Percentiles rank a stretch among this genome's conserved stretches.
Evolutionary conservation across 257 asterid genomes (phyloP).

Genomic region (Ehretia macrophylla): DNA sequence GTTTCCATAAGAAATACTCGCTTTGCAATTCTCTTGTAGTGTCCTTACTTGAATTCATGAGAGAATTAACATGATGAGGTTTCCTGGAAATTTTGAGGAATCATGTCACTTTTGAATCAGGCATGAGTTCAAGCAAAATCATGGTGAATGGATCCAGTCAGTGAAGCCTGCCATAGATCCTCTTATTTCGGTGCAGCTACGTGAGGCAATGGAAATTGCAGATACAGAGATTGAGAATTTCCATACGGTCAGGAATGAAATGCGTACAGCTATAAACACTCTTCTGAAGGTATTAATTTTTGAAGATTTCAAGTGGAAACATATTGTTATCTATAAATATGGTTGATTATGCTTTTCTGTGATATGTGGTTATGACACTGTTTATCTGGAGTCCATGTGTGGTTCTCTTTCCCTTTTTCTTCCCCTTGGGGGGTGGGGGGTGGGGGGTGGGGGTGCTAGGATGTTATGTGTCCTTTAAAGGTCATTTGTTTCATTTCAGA

Average conservation of each 20-base stretch:
- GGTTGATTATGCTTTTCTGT: background rate
- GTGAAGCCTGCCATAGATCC: constrained; percentile 72
- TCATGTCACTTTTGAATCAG: constrained; percentile 31
- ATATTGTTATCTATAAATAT: background rate
- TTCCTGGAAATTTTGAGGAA: constrained; percentile 1
- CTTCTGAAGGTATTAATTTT: constrained; percentile 64
- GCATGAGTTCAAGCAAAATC: constrained; percentile 74
- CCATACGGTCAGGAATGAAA: constrained; percentile 59
- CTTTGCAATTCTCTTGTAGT: too few relatives aligned
- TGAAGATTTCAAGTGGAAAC: constrained; percentile 5
- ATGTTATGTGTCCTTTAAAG: too few relatives aligned
- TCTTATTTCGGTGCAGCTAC: constrained; percentile 46
- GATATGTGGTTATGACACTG: background rate
- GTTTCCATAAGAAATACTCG: too few relatives aligned
- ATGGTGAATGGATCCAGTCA: constrained; percentile 70
- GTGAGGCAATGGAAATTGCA: constrained; percentile 29
- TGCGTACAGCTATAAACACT: constrained; percentile 66
- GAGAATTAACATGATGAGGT: background rate
- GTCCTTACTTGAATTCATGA: too few relatives aligned
- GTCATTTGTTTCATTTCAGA: too few relatives aligned
- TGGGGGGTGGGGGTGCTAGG: too few relatives aligned
- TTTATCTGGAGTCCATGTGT: too few relatives aligned
- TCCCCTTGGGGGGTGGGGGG: too few relatives aligned
- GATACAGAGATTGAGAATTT: constrained; percentile 60
- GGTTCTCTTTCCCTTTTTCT: too few relatives aligned